Evolutionary conservation across 805 yeast genomes (phyloP), one percentile per base, ranked within the genome.

Genomic region (Hyphopichia homilentoma): DNA sequence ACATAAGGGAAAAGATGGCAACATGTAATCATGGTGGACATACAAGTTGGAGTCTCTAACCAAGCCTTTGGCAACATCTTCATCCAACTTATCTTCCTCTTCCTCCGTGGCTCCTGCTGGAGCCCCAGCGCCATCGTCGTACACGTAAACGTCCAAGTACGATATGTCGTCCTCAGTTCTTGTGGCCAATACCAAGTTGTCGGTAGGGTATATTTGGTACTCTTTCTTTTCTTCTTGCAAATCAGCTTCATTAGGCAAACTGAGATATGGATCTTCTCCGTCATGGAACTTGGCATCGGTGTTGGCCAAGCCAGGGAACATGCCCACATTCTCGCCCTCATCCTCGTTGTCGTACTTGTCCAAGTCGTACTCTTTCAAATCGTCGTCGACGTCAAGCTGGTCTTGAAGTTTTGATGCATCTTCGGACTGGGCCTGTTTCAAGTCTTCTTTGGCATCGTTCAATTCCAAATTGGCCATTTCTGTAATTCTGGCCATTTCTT

Each of bases 111-210:
- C 69, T 16, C 79, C 79, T 18, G 64, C 70, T 32, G 87, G 90
- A 30, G 84, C 86, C 25, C 89, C 90, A 15, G 90, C 89, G 52
- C 89, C 88, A 52, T 89, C 96, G 54, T 93, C 97, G 56, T 89
- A 93, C 16, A 93, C 84, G 50, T 90, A 90, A 3, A 90, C 94
- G 50, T 93, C 97, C 51, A 93, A 68, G 52, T 82, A 84, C 5
- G 96, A 87, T 28, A 93, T 71, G 30, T 90, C 97, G 58, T 93
- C 98, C 54, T 93, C 97, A 3, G 98, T 93, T 66, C 96, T 81
- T 1, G 97, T 81, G 6, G 96, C 88, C 44, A 93, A 71, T 19
- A 93, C 74, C 65, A 93, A 62, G 54, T 87, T 93, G 59, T 93
- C 98, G 2, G 93, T 81, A 29, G 95, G 90, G 48, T 83, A 80